Percentiles rank a stretch among this genome's conserved stretches.
These are phyloP conservation scores for Gracilaria caudata DNA, from an alignment of 23 red algal species.

Conservation along the genomic window DNA sequence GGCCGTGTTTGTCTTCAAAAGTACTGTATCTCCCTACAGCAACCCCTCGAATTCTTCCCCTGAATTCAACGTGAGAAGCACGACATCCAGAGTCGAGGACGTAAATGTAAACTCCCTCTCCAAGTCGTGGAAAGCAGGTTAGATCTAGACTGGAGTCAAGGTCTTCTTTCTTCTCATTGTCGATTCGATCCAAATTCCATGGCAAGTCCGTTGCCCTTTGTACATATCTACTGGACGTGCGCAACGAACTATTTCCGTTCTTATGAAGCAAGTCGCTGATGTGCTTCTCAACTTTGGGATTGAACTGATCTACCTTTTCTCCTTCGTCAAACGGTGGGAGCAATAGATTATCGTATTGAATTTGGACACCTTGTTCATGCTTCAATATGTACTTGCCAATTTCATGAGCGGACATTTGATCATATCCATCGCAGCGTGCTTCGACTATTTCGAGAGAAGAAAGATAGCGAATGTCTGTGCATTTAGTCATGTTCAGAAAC, in stretches of 20 bases:
- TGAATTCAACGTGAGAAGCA: conserved; percentile 51
- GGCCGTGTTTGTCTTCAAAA: conserved; percentile 47
- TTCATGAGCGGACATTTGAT: conserved; percentile 37
- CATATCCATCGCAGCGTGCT: conserved; percentile 52
- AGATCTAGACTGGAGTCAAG: conserved; percentile 38
- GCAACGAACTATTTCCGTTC: neutral
- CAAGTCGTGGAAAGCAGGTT: conserved; percentile 57
- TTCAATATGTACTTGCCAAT: conserved; percentile 40
- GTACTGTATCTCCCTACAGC: conserved; percentile 26
- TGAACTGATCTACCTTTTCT: conserved; percentile 22
- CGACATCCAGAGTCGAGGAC: conserved; percentile 69
- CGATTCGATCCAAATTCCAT: conserved; percentile 55
- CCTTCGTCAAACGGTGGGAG: conserved; percentile 22
- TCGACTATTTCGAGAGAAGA: conserved; percentile 24
- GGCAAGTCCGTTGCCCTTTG: neutral
- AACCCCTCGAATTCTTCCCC: conserved; percentile 13
- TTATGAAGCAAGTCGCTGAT: neutral
- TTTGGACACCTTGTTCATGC: conserved; percentile 12
- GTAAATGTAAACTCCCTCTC: conserved; percentile 48
- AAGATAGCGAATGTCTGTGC: conserved; percentile 17
- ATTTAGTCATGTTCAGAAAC: conserved; percentile 30
- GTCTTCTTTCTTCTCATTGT: neutral
- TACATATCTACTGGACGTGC: neutral
- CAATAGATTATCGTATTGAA: conserved; percentile 40
- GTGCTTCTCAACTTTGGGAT: neutral